Evolutionary conservation across 306 rosid genomes (phyloP).

Genomic region (Castanospermum australe): DNA sequence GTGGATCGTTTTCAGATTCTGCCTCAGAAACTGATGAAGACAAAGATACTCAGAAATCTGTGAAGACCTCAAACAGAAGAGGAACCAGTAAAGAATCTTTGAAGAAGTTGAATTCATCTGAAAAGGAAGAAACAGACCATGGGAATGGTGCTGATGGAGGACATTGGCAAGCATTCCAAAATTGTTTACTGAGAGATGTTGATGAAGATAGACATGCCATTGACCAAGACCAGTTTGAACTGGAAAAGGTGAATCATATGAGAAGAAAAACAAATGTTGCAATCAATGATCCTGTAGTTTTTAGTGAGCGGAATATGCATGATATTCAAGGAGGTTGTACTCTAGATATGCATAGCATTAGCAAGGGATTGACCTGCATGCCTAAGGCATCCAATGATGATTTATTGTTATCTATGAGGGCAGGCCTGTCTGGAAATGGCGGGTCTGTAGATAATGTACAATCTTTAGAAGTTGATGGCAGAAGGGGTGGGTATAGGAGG

Average conservation of each 20-base stretch:
- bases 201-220: conserved; percentile 64
- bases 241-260: conserved; percentile 43
- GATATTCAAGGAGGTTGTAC: conserved; percentile 51
- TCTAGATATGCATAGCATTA: conserved; percentile 50
- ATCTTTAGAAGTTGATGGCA: conserved; percentile 65
- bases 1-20: conserved; percentile 65
- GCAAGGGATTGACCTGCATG: conserved; percentile 48
- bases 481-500: conserved; percentile 59
- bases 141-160: conserved; percentile 66
- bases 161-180: conserved; percentile 93
- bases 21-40: conserved; percentile 65
- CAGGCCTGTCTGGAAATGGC: conserved; percentile 41
- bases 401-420: conserved; percentile 49
- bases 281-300: conserved; percentile 72
- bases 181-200: conserved; percentile 82
- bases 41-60: conserved; percentile 44
- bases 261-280: conserved; percentile 49
- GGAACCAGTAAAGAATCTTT: conserved; percentile 42
- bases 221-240: conserved; percentile 65
- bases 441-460: conserved; percentile 48
- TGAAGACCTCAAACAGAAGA: conserved; percentile 53
- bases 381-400: conserved; percentile 55
- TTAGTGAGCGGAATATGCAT: conserved; percentile 44
- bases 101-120: conserved; percentile 45
- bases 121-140: conserved; percentile 46